Evolutionary conservation across 2,329 filamentous ascomycete genomes (phyloP), one percentile per base, ranked within the genome.

Genomic region (Didymella segeticola): DNA sequence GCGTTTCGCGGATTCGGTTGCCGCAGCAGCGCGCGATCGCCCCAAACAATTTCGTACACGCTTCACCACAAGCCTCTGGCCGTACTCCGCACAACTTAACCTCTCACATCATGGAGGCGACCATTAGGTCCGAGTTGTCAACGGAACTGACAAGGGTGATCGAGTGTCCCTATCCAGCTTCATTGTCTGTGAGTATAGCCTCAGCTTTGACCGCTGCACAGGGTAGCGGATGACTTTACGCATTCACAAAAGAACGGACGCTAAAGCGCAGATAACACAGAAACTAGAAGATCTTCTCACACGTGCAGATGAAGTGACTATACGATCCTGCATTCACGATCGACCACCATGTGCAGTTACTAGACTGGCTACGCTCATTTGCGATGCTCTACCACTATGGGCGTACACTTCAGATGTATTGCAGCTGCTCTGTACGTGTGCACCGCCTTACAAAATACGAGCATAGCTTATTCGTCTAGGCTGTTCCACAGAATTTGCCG

Each of bases 311-410:
- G 54, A 64, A 14, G 53, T 62, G 12, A 70, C 72, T 5, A 71
- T 85, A 12, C 68, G 68, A 7, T 66, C 68, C 20, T 85, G 82
- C 79, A 77, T 80, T 20, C 51, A 60, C 3, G 66, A 75, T 27
- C 75, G 70, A 15, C 79, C 82, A 53, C 75, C 76, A 23, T 85
- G 83, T 63, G 78, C 80, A 43, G 67, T 84, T 38, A 69, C 72
- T 10, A 67, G 71, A 19, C 69, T 86, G 34, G 69, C 66, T 12
- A 57, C 57, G n/a, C 59, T 70, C 15, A 59, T 83, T n/a, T 66
- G 81, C 25, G 78, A 82, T 53, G 80, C 78, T 22, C 68, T 86
- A 29, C 76, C 80, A 27, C 75, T 79, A 38, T 83, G 82, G 70
- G 74, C 78, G 4, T 80, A 81, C 55, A 77, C 82, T 5, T 62